Base-by-base conservation (phyloP, 805 yeast species). In the Ogataea ramenticola region DNA sequence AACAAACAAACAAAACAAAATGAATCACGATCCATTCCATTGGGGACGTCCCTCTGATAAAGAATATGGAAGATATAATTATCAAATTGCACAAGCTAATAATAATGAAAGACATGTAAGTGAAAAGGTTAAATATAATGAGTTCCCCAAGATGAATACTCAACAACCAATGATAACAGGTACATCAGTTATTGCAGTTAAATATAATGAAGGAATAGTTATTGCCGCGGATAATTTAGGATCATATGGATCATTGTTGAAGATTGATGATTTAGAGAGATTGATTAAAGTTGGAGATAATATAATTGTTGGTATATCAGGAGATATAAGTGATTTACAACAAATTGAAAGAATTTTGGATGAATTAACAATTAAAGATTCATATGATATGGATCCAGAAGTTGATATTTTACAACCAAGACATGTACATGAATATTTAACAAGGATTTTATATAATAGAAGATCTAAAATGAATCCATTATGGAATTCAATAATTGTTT, bases 91-190 rank as follows among this genome's bases (percentile, higher is more conserved):
- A 40, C 66, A 80, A 49, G 89, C 89, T 1, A 51, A 51, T 26
- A 59, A 46, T 60, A 60, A 43, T 9, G 49, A 53, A n/a, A 45
- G 44, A n/a, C 36, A n/a, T n/a, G n/a, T 37, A 8, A 17, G 10
- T 3, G 17, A 21, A 24, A 54, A 45, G 39, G 48, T 46, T 22
- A 47, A 43, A 48, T 52, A 49, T 15, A 50, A 64, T 1, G 68
- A 68, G 38, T 74, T 80, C 60, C 96, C 97, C 27, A 76, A 72
- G 44, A 78, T 80, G 80, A 82, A 86, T 64, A 91, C 99, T 2
- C 96, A 87, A 62, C 88, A 82, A 60, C 99, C 99, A 40, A 84
- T 86, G 52, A 87, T 93, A 47, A 93, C 99, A 14, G 98, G 99
- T 60, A 87, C 98, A 0, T 88, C 96, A 31, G 99, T 93, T 20